Conservation (phyloP, 495 filamentous ascomycete species). For the Clavariopsis aquatica region DNA sequence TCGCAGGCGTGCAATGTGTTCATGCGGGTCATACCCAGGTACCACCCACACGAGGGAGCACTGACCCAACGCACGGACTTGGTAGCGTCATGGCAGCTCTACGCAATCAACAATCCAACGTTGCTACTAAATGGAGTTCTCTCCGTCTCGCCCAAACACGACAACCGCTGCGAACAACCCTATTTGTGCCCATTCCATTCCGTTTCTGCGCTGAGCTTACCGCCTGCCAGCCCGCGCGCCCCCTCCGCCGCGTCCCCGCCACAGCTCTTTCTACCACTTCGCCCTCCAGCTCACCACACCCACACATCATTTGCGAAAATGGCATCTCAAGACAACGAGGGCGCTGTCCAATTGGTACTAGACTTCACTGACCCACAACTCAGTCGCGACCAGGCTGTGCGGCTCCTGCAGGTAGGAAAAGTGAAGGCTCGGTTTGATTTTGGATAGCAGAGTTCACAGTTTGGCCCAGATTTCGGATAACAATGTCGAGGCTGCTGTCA, state of each 20-base stretch:
- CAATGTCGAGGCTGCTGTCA: conserved; percentile 9
- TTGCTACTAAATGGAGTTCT: too few species aligned
- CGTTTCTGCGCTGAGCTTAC: not conserved
- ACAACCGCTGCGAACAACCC: not conserved
- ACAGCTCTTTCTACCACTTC: not conserved
- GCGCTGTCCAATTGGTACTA: not conserved
- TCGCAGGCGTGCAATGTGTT: too few species aligned
- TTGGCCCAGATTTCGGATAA: conserved; percentile 9
- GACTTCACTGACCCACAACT: conserved; percentile 2
- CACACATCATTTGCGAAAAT: not conserved
- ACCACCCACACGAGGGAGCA: too few species aligned
- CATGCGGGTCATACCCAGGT: too few species aligned
- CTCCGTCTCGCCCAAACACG: too few species aligned
- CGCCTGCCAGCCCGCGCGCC: not conserved
- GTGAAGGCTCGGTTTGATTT: not conserved
- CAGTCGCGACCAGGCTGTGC: conserved; percentile 9
- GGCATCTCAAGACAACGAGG: not conserved
- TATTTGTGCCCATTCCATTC: not conserved
- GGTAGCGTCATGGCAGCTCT: too few species aligned
- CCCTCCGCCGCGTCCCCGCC: not conserved
- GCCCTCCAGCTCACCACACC: not conserved
- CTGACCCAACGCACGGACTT: too few species aligned
- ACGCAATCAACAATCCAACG: too few species aligned
- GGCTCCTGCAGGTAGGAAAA: conserved; percentile 12
- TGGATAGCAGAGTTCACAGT: not conserved